These are phyloP conservation scores for Candida sonorensis DNA, from an alignment of 805 yeast species.

Conservation along the genomic window DNA sequence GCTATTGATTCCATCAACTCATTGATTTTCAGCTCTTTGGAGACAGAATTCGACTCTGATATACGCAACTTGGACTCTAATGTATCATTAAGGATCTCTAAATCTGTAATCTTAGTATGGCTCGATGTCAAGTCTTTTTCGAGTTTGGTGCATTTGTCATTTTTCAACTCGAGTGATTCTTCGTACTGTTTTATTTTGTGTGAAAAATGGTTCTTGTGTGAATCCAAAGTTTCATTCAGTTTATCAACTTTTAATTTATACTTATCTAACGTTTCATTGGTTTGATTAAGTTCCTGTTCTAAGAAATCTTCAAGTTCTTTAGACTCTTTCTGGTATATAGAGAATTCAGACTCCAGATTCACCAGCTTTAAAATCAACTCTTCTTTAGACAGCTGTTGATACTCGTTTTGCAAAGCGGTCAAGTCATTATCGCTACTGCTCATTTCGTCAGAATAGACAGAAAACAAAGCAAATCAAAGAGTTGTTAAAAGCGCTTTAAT, in stretches of 20 bases:
- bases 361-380: conserved; percentile 10
- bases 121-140: too few species aligned
- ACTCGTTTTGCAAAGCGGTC: conserved; percentile 2
- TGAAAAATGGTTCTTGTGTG: too few species aligned
- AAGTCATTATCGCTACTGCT: not conserved
- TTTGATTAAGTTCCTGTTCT: conserved; percentile 15
- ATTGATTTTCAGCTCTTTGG: conserved; percentile 11
- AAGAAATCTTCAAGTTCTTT: conserved; percentile 20
- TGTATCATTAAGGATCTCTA: conserved; percentile 21
- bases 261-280: too few species aligned
- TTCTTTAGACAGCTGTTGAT: conserved; percentile 5
- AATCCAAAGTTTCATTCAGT: conserved; percentile 5
- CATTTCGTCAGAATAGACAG: too few species aligned
- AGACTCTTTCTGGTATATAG: conserved; percentile 14
- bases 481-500: too few species aligned
- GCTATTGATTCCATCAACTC: conserved; percentile 19
- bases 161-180: too few species aligned
- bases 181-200: too few species aligned
- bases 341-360: conserved; percentile 18
- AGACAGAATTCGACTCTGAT: conserved; percentile 3
- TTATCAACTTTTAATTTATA: too few species aligned
- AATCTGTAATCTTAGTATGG: conserved; percentile 10
- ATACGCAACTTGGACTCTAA: conserved; percentile 18
- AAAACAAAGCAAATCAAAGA: not conserved
- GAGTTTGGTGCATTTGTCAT: too few species aligned